Percentiles rank a stretch among this genome's conserved stretches.
Evolutionary conservation across 2,329 filamentous ascomycete genomes (phyloP).

Genomic region (Podosphaera xanthii): DNA sequence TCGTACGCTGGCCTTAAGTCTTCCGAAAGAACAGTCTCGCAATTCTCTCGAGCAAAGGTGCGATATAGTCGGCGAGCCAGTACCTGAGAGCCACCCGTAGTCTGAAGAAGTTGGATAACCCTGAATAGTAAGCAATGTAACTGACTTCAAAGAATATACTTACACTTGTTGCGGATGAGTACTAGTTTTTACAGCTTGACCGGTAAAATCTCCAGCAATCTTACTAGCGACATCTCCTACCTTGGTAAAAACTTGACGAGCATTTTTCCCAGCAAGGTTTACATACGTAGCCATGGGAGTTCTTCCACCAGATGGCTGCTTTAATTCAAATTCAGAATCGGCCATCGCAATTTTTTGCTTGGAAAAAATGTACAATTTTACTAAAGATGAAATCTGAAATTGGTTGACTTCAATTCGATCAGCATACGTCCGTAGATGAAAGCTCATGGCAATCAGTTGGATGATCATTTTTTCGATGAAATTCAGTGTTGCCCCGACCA

Average conservation of each 20-base stretch:
- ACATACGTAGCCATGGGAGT: conserved; percentile 50
- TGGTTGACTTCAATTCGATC: conserved; percentile 85
- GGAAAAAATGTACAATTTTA: conserved; percentile 40
- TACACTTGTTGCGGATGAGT: conserved; percentile 62
- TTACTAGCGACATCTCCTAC: conserved; percentile 69
- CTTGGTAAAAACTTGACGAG: conserved; percentile 51
- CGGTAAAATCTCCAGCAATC: conserved; percentile 81
- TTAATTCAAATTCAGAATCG: conserved; percentile 47
- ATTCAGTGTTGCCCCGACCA: conserved; percentile 60
- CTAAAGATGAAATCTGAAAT: conserved; percentile 51
- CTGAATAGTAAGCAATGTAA: conserved; percentile 8
- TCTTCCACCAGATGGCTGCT: conserved; percentile 22
- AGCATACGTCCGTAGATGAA: conserved; percentile 76
- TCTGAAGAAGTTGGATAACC: conserved; percentile 52
- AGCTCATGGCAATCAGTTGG: conserved; percentile 81
- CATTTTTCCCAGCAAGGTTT: conserved; percentile 46
- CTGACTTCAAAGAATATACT: neutral
- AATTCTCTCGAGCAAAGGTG: conserved; percentile 53
- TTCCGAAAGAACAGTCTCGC: conserved; percentile 53
- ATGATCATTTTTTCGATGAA: conserved; percentile 83
- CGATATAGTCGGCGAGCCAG: conserved; percentile 74
- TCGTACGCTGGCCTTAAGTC: conserved; percentile 63
- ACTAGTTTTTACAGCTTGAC: conserved; percentile 40
- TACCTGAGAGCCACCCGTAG: conserved; percentile 52
- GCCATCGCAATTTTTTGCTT: conserved; percentile 42